Percentiles rank a stretch among this genome's conserved stretches.
These are phyloP conservation scores for Sphaerulina musiva DNA, from an alignment of 2,329 filamentous ascomycete species.

Conservation along the genomic window DNA sequence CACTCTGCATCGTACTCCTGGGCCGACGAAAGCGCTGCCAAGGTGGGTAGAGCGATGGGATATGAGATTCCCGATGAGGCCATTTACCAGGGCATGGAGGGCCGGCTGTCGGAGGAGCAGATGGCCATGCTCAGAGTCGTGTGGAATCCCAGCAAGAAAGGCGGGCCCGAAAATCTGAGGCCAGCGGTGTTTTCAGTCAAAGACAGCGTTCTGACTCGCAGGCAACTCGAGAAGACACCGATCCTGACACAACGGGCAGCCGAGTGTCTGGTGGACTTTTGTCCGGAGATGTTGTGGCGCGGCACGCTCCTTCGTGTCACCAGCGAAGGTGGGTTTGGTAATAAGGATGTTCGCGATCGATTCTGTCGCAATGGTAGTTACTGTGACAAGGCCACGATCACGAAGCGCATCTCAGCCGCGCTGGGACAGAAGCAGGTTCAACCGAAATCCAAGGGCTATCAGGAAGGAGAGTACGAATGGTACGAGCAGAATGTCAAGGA, in stretches of 20 bases:
- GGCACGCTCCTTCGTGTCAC: conserved; percentile 32
- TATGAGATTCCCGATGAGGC: conserved; percentile 25
- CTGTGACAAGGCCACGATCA: conserved; percentile 33
- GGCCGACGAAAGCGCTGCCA: conserved; percentile 18
- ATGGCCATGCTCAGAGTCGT: conserved; percentile 28
- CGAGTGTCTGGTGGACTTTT: conserved; percentile 35
- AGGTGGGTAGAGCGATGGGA: conserved; percentile 13
- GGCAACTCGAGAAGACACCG: conserved; percentile 25
- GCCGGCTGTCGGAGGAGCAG: conserved; percentile 21
- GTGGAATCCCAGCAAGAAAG: conserved; percentile 34
- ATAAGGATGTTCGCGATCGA: conserved; percentile 32
- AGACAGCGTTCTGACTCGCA: conserved; percentile 31
- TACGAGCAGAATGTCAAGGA: conserved; percentile 27
- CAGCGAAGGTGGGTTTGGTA: conserved; percentile 29
- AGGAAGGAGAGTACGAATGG: conserved; percentile 22
- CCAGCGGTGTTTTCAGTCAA: conserved; percentile 29
- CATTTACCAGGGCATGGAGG: conserved; percentile 27
- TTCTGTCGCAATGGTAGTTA: conserved; percentile 33
- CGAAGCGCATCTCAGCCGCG: conserved; percentile 33
- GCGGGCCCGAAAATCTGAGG: conserved; percentile 27
- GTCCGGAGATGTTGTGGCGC: conserved; percentile 33
- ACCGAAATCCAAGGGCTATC: conserved; percentile 23
- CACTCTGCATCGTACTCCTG: conserved; percentile 30
- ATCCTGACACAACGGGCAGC: conserved; percentile 30
- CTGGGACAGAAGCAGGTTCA: conserved; percentile 32